A percentile compares a stretch with the other conserved stretches of the same genome.
These are phyloP conservation scores for Meyerozyma guilliermondii DNA, from an alignment of 1,139 yeast genomes.

Conservation along the genomic window DNA sequence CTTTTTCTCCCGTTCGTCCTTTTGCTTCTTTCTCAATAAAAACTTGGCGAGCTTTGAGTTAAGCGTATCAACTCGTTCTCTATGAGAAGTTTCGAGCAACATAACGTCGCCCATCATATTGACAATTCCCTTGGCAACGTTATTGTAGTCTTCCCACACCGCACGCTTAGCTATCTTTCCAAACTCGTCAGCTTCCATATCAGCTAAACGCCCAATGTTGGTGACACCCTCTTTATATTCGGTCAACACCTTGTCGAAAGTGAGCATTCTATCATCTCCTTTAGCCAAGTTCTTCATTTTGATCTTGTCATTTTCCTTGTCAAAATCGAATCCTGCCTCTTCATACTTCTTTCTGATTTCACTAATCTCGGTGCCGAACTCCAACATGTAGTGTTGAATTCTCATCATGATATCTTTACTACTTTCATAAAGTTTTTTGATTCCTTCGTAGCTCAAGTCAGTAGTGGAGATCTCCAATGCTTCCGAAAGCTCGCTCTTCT, in stretches of 20 bases:
- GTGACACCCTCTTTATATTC: constrained; percentile 32
- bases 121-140: constrained; percentile 27
- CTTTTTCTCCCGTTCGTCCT: constrained; percentile 30
- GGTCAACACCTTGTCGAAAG: constrained; percentile 29
- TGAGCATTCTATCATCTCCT: constrained; percentile 33
- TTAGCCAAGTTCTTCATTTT: constrained; percentile 25
- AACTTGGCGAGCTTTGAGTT: constrained; percentile 29
- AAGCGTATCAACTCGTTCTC: constrained; percentile 34
- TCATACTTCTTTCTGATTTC: constrained; percentile 37
- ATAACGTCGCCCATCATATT: constrained; percentile 29
- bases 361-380: constrained; percentile 40
- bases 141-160: constrained; percentile 30
- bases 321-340: constrained; percentile 42
- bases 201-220: constrained; percentile 23
- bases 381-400: constrained; percentile 41
- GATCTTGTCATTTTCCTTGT: constrained; percentile 41
- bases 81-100: constrained; percentile 34
- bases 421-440: constrained; percentile 36
- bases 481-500: constrained; percentile 18
- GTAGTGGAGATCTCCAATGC: constrained; percentile 21
- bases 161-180: constrained; percentile 25
- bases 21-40: constrained; percentile 30
- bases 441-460: constrained; percentile 28
- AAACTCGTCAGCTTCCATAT: constrained; percentile 21
- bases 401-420: constrained; percentile 34